Base-by-base conservation (phyloP, 2,329 filamentous ascomycete genomes). In the Furcasterigmium furcatum region DNA sequence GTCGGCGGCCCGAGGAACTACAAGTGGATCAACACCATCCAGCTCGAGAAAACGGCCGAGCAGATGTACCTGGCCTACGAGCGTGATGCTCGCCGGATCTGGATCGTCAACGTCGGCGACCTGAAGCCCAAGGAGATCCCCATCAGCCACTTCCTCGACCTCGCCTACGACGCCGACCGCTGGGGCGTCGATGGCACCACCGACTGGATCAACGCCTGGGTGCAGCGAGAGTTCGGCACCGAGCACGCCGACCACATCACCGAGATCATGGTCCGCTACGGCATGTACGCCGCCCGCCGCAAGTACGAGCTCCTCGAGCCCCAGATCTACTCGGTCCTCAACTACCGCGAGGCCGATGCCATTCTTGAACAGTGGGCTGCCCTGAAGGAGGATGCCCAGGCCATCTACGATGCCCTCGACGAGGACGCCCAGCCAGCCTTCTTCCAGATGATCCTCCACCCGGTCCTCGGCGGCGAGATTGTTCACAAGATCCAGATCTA, bases 101-200 rank as follows among this genome's bases (percentile, higher is more conserved):
- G 82, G 82, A 73, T 85, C 36, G 79, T 84, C 52, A 86, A 86
- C 50, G 79, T 85, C 18, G 82, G 81, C 34, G 82, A 86, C 55
- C 70, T 86, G 49, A 86, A 85, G 63, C 78, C 79, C 1, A 68
- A 82, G 4, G 70, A 87, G 65, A 71, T 86, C 14, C 81, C 83
- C 18, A 80, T 87, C 57, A 80, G 71, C 56, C 82, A 87, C 60
- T 86, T 82, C 65, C 67, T 87, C 50, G 82, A 86, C 51, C 70
- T 87, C 49, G 84, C 82, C 2, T 88, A 87, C 58, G 79, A 87
- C 55, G 74, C 78, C 19, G 64, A 75, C 18, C 58, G 65, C 2
- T 85, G 78, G 72, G 70, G 72, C n/a, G 71, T 76, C 43, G 71
- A 78, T 39, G 79, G 74, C 44, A 75, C 79, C 0, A 65, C 68